These are phyloP conservation scores for Boletus rubescentipes DNA, from an alignment of 768 basidiomycete species.

Conservation along the genomic window DNA sequence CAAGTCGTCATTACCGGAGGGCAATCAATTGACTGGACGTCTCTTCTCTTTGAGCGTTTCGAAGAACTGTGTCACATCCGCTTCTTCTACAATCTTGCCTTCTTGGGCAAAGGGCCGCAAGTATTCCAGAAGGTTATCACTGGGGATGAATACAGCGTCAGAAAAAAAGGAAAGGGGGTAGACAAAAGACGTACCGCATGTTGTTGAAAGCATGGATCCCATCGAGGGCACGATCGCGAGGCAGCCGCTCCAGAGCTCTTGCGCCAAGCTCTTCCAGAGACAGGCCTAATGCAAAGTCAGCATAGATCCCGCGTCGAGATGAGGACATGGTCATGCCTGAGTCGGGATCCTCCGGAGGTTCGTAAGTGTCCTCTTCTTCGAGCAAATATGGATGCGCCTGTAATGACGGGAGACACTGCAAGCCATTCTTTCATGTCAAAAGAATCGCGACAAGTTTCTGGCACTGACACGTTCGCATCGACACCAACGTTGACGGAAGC, in stretches of 20 bases:
- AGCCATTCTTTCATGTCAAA: neutral
- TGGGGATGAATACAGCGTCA: conserved; percentile 25
- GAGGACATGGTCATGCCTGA: conserved; percentile 46
- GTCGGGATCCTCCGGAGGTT: conserved; percentile 85
- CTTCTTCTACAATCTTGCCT: conserved; percentile 70
- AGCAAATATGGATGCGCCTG: conserved; percentile 58
- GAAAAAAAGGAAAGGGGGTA: neutral
- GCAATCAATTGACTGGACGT: conserved; percentile 1
- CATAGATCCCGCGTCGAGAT: neutral
- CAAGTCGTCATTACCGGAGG: neutral
- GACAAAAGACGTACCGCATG: conserved; percentile 58
- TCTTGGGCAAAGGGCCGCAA: conserved; percentile 78
- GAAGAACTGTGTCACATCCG: conserved; percentile 70
- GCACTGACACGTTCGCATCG: conserved; percentile 55
- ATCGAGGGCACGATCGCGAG: conserved; percentile 79
- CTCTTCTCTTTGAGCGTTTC: conserved; percentile 44
- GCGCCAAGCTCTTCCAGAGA: conserved; percentile 83
- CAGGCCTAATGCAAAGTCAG: conserved; percentile 44
- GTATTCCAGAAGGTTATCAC: conserved; percentile 69
- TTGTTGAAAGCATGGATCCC: conserved; percentile 82
- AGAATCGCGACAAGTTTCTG: neutral
- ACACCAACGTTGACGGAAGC: conserved; percentile 81
- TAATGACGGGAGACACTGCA: conserved; percentile 60
- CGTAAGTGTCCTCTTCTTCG: conserved; percentile 80
- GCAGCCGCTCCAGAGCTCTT: conserved; percentile 70